These are phyloP conservation scores for Vaccinium vitisidaea DNA, from an alignment of 148 eudicot species.

Conservation along the genomic window DNA sequence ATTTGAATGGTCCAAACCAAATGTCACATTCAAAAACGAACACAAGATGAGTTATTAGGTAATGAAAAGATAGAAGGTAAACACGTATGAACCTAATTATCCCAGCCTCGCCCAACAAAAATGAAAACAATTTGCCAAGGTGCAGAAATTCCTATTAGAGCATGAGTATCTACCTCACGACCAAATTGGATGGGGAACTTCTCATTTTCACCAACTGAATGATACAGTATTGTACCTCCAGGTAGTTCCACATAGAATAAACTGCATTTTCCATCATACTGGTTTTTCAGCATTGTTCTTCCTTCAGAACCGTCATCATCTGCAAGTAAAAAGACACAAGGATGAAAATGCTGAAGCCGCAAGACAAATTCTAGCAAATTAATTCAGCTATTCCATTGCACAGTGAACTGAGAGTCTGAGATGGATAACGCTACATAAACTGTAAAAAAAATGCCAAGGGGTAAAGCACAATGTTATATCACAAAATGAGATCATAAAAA, in stretches of 20 bases:
- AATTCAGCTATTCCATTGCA: background rate
- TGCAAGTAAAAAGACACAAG: conserved; percentile 24
- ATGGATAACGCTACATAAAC: background rate
- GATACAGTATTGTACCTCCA: conserved; percentile 66
- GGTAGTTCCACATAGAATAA: conserved; percentile 89
- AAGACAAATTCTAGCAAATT: background rate
- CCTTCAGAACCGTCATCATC: conserved; percentile 50
- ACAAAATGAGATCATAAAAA: background rate
- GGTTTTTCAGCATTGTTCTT: conserved; percentile 43
- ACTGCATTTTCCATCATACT: conserved; percentile 56
- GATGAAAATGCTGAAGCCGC: background rate
- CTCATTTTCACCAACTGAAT: conserved; percentile 69
- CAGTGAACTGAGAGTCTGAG: conserved; percentile 8
- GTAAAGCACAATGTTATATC: background rate
- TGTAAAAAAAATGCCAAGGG: background rate
- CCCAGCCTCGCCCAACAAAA: background rate
- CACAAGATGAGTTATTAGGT: background rate
- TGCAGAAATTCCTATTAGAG: background rate
- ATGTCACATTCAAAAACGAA: background rate
- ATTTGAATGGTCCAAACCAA: background rate
- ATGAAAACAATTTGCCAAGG: background rate
- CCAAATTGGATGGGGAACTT: conserved; percentile 88
- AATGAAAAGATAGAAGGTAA: background rate
- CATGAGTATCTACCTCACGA: conserved; percentile 66
- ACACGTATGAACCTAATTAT: background rate